Conservation (phyloP, 441 rosid species). For the Populus hybrid region DNA sequence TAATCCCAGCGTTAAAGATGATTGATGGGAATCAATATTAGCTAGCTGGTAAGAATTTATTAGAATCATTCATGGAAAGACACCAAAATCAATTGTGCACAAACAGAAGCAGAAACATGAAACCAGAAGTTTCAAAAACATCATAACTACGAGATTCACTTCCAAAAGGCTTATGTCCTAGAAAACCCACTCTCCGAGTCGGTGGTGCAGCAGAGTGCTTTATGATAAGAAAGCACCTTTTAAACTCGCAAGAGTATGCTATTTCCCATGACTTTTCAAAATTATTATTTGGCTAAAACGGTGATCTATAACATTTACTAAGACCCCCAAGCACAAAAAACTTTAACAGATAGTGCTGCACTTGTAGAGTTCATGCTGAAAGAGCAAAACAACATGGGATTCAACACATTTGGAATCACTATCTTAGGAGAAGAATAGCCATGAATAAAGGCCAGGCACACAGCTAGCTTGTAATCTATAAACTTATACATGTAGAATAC, state of each 20-base stretch:
- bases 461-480: neutral
- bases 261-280: neutral
- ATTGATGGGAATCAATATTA: neutral
- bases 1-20: neutral
- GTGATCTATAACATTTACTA: neutral
- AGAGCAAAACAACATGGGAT: neutral
- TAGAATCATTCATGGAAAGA: neutral
- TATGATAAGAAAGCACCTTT: neutral
- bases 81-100: neutral
- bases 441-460: neutral
- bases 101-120: neutral
- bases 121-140: neutral
- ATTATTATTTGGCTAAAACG: neutral
- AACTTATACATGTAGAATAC: neutral
- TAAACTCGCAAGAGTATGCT: neutral
- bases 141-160: neutral
- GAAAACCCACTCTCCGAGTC: neutral
- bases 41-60: neutral
- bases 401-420: neutral
- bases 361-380: neutral
- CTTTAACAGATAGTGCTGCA: neutral
- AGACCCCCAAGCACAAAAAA: neutral
- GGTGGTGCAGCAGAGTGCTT: neutral
- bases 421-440: neutral
- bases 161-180: neutral